Conservation (phyloP, 306 rosid genomes). For the Morella rubra region DNA sequence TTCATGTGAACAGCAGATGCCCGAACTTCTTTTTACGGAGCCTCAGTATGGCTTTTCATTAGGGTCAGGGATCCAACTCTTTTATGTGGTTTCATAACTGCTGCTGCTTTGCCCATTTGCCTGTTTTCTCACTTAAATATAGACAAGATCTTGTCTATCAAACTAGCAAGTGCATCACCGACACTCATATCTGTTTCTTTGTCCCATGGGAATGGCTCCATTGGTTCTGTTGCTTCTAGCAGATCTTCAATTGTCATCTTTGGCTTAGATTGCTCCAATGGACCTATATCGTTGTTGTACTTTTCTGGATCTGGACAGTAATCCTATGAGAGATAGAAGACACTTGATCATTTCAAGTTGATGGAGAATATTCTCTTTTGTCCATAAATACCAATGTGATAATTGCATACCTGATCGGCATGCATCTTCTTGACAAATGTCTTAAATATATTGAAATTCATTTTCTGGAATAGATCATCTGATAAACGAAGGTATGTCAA, state of each 20-base stretch:
- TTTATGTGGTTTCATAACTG: constrained; percentile 22
- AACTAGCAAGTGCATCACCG: constrained; percentile 37
- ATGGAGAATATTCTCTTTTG: constrained; percentile 4
- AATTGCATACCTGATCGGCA: constrained; percentile 73
- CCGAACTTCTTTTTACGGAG: constrained; percentile 25
- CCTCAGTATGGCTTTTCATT: constrained; percentile 9
- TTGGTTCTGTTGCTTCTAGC: constrained; percentile 61
- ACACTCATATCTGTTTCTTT: constrained; percentile 63
- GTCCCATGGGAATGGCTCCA: constrained; percentile 67
- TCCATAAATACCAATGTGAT: constrained; percentile 10
- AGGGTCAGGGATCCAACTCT: constrained; percentile 15
- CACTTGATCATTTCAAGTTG: constrained; percentile 16
- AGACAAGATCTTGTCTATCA: constrained; percentile 30
- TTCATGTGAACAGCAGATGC: constrained; percentile 11
- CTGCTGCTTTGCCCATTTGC: constrained; percentile 21
- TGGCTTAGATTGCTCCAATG: constrained; percentile 58
- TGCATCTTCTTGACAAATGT: constrained; percentile 78
- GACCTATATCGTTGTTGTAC: constrained; percentile 50
- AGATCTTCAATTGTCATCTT: constrained; percentile 49
- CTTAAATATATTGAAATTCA: constrained; percentile 61
- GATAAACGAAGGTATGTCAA: constrained; percentile 79
- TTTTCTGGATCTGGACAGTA: constrained; percentile 51
- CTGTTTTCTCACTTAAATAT: constrained; percentile 30
- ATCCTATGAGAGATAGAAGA: constrained; percentile 44
- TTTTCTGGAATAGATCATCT: constrained; percentile 45